phyloP scores from a whole-genome alignment of 2,329 filamentous ascomycete genomes.

The Fusarium newnesense region DNA sequence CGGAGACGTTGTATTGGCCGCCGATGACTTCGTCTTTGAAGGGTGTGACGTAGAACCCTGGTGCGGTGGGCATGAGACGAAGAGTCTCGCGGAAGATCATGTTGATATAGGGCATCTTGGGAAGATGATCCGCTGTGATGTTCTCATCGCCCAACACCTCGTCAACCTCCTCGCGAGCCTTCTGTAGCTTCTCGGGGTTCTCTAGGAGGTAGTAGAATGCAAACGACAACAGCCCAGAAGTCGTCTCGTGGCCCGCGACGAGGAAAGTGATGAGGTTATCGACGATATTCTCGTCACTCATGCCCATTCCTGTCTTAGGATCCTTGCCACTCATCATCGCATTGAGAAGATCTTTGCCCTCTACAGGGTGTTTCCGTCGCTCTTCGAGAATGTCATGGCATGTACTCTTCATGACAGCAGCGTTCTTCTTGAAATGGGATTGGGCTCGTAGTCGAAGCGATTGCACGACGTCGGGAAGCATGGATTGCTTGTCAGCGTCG shows the following conservation, averaged over 20 bases:
- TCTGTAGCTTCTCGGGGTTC: not conserved
- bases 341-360: not conserved
- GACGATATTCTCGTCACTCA: not conserved
- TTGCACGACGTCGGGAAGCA: not conserved
- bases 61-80: conserved; percentile 1
- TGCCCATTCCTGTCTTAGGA: not conserved
- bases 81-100: conserved; percentile 16
- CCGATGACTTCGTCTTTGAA: conserved; percentile 4
- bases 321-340: not conserved
- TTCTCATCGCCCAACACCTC: not conserved
- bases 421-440: not conserved
- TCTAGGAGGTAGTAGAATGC: conserved; percentile 5
- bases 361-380: not conserved
- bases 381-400: not conserved
- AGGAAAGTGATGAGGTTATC: conserved; percentile 12
- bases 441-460: not conserved
- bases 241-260: not conserved
- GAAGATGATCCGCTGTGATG: not conserved
- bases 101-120: conserved; percentile 8
- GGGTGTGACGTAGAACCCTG: not conserved
- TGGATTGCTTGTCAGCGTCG: not conserved
- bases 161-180: not conserved
- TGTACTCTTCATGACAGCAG: not conserved
- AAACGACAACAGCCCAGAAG: not conserved
- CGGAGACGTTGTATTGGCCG: not conserved